phyloP scores from a whole-genome alignment of 2,329 filamentous ascomycete genomes.

The Nigrospora sphaerica region DNA sequence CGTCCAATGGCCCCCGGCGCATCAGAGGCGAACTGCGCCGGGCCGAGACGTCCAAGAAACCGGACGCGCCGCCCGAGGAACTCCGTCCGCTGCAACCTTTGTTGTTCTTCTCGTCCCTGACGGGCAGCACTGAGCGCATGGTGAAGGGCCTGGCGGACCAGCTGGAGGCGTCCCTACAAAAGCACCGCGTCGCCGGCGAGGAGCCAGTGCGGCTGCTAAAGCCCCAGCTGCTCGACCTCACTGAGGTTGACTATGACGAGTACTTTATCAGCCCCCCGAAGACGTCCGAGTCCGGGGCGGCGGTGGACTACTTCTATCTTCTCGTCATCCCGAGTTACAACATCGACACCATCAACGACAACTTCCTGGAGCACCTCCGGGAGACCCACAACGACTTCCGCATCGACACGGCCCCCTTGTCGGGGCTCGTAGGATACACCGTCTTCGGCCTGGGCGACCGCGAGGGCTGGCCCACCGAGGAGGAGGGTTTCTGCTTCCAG shows the following conservation, averaged over 20 bases:
- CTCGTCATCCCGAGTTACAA: slow-evolving; percentile 88
- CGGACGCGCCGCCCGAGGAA: slow-evolving; percentile 18
- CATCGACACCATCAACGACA: slow-evolving; percentile 86
- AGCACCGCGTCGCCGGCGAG: slow-evolving; percentile 29
- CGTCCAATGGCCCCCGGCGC: slow-evolving; percentile 35
- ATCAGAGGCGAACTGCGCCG: slow-evolving; percentile 37
- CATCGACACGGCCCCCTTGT: slow-evolving; percentile 82
- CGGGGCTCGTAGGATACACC: slow-evolving; percentile 72
- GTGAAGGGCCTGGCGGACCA: slow-evolving; percentile 56
- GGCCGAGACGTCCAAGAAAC: slow-evolving; percentile 22
- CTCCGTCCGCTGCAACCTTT: slow-evolving; percentile 58
- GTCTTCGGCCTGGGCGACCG: slow-evolving; percentile 92
- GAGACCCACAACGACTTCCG: slow-evolving; percentile 97
- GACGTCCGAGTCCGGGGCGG: slow-evolving; percentile 31
- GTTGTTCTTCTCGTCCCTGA: slow-evolving; percentile 86
- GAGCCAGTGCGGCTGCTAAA: slow-evolving; percentile 37
- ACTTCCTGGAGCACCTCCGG: slow-evolving; percentile 76
- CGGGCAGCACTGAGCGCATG: slow-evolving; percentile 71
- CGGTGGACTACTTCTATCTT: slow-evolving; percentile 68
- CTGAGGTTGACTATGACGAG: slow-evolving; percentile 86
- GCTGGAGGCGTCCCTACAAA: slow-evolving; percentile 44
- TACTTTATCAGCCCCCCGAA: slow-evolving; percentile 78
- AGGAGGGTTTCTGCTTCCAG: slow-evolving; percentile 88
- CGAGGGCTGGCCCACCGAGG: slow-evolving; percentile 86
- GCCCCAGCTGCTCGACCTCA: slow-evolving; percentile 67